Evolutionary conservation across 2,329 filamentous ascomycete species (phyloP), one percentile per base, ranked within the genome.

Genomic region (Ceratocystis colombiana): DNA sequence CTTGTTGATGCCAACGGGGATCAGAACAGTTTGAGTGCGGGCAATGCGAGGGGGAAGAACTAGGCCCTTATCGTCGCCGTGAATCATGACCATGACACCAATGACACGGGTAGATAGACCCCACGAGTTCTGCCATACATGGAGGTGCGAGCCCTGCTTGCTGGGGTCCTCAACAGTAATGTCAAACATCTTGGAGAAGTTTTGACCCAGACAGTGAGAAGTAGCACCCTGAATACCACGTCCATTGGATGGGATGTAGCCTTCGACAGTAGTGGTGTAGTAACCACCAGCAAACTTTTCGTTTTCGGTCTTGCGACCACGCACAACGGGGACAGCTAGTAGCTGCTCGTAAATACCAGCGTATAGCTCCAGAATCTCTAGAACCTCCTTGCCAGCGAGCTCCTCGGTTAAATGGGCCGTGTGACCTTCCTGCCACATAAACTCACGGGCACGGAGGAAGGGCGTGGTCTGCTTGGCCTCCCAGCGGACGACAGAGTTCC

Each of bases 71-170:
- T 99, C 88, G 75, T 99, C 94, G 72, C 91, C 88, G 78, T 99
- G 94, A 68, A 96, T 91, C 86, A 99, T 94, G 73, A 96, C 89
- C 93, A 97, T 97, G 75, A 97, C 91, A 79, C 94, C 95, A 70
- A 99, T 96, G 67, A 93, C 90, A 74, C 94, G 90, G 65, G 94
- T 99, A 0, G 93, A 97, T 68, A 99, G 84, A 77, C 94, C 94
- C 94, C 94, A 99, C 15, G 91, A 96, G 80, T 99, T 99, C 76
- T 99, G 94, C 92, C 93, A 97, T 67, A 97, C 92, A 73, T 93
- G 80, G 66, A 96, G 79, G 73, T 90, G 87, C 71, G 87, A 82
- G 70, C 89, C 88, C 77, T 89, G 88, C 75, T 94, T 83, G 68
- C 81, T 80, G 28, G 94, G 94, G 73, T 99, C 92, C 76, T 99